Conservation (phyloP, 2,329 filamentous ascomycete species). For the Didymella arachidicola region DNA sequence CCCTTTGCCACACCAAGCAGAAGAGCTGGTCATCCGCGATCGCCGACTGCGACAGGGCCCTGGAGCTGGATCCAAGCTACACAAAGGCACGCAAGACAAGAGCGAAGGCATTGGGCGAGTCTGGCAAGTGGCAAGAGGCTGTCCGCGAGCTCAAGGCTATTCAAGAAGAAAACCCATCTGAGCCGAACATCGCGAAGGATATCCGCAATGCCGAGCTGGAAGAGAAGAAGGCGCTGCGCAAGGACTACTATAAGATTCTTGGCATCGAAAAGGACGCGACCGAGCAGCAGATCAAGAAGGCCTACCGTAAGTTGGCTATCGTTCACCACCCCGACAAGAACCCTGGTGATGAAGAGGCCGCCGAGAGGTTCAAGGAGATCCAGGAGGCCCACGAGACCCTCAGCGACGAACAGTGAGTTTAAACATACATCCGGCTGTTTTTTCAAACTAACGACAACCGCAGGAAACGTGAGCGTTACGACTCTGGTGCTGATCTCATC, state of each 20-base stretch:
- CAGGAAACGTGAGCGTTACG: constrained; percentile 87
- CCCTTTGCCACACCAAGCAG: constrained; percentile 81
- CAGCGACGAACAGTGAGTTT: constrained; percentile 86
- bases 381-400: constrained; percentile 96
- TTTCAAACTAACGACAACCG: constrained; percentile 13
- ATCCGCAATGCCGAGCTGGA: constrained; percentile 91
- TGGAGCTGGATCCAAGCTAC: constrained; percentile 83
- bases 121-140: constrained; percentile 91
- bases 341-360: constrained; percentile 81
- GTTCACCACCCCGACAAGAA: constrained; percentile 98
- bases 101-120: constrained; percentile 85
- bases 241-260: constrained; percentile 99
- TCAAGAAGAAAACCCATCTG: constrained; percentile 81
- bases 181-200: constrained; percentile 81
- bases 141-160: constrained; percentile 88
- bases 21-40: constrained; percentile 86
- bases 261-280: constrained; percentile 84
- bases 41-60: constrained; percentile 82
- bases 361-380: constrained; percentile 95
- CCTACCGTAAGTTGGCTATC: constrained; percentile 93
- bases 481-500: constrained; percentile 89
- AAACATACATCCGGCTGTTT: neutral
- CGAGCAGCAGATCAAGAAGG: constrained; percentile 90
- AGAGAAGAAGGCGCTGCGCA: constrained; percentile 95
- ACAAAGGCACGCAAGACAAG: constrained; percentile 92